Conservation (phyloP, 495 filamentous ascomycete species). For the Aspergillus nidulans region DNA sequence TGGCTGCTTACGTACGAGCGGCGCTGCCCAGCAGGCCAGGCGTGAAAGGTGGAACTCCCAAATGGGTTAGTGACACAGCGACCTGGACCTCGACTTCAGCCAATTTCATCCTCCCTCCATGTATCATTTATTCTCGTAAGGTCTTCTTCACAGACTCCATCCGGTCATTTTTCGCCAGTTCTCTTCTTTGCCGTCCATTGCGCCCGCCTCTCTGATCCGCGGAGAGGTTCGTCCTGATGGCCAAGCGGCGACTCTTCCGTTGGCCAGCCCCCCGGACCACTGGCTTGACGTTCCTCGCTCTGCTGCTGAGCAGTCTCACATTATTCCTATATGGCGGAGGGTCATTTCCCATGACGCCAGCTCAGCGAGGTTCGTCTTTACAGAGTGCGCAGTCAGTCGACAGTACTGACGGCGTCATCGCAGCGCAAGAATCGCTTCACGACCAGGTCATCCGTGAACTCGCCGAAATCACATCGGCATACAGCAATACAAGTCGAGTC, state of each 20-base stretch:
- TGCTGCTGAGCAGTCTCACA: constrained; percentile 15
- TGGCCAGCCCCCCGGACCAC: constrained; percentile 19
- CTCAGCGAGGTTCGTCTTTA: background rate
- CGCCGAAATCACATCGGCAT: constrained; percentile 15
- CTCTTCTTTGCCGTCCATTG: background rate
- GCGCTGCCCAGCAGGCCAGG: background rate
- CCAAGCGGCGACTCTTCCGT: constrained; percentile 20
- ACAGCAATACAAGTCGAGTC: constrained; percentile 14
- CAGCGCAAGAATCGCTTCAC: constrained; percentile 9
- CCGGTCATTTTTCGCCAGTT: background rate
- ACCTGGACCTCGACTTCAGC: background rate
- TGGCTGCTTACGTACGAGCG: constrained; percentile 4
- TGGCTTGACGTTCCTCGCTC: constrained; percentile 15
- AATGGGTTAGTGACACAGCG: constrained; percentile 3
- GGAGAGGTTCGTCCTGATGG: constrained; percentile 16
- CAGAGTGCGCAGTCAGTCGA: background rate
- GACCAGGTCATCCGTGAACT: constrained; percentile 16
- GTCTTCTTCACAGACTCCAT: background rate
- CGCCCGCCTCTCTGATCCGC: background rate
- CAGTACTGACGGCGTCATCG: background rate
- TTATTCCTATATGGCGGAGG: constrained; percentile 10
- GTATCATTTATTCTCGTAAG: background rate
- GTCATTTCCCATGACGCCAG: background rate
- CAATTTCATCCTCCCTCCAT: background rate
- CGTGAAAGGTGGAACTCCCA: background rate